Conservation (phyloP, 768 basidiomycete genomes). For the Glaciozyma martinii region DNA sequence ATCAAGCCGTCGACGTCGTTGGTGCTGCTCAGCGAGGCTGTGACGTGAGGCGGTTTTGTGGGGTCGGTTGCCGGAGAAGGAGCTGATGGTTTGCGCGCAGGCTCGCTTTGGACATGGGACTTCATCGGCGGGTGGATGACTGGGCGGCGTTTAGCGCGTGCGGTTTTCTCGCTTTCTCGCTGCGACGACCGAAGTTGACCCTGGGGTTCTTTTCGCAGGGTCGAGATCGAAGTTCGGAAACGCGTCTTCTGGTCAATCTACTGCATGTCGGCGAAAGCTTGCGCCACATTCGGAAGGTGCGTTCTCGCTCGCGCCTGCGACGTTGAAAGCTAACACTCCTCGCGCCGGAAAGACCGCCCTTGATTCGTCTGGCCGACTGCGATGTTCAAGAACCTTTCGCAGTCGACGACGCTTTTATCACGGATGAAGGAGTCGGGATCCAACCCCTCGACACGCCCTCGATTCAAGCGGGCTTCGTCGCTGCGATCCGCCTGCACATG, state of each 20-base stretch:
- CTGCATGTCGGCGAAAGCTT: background rate
- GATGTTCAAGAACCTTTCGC: background rate
- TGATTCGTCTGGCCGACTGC: background rate
- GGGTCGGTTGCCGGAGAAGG: background rate
- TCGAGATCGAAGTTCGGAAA: background rate
- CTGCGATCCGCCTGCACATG: background rate
- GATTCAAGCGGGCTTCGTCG: background rate
- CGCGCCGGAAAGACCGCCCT: background rate
- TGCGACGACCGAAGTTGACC: background rate
- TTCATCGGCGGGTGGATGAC: background rate
- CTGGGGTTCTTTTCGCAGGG: background rate
- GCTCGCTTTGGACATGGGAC: background rate
- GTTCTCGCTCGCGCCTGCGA: no score
- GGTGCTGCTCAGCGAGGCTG: background rate
- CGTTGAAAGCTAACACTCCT: no score
- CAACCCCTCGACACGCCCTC: background rate
- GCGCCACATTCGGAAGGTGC: background rate
- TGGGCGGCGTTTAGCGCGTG: background rate
- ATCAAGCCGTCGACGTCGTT: background rate
- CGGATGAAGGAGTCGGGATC: background rate
- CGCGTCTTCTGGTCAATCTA: constrained; percentile 1
- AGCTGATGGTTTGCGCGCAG: background rate
- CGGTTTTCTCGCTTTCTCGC: background rate
- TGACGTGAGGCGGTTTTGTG: background rate
- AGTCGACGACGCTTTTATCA: background rate